Evolutionary conservation across 441 rosid species (phyloP).

Genomic region (Erodium texanum): DNA sequence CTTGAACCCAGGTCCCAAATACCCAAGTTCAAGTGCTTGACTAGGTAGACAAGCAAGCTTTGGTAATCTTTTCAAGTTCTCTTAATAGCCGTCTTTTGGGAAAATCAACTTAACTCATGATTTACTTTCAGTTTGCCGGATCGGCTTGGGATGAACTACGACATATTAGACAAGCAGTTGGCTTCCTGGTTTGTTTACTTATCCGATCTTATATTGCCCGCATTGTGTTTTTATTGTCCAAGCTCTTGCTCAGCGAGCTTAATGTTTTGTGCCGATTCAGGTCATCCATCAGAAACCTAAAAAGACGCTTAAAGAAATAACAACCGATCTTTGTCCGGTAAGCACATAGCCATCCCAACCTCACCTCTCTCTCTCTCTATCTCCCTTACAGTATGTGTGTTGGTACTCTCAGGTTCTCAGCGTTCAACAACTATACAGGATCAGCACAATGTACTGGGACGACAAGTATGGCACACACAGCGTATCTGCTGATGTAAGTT

Average conservation of each 20-base stretch:
- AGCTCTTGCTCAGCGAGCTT: background rate
- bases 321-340: slow-evolving; percentile 91
- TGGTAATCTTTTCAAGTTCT: slow-evolving; percentile 1
- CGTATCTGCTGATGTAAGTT: slow-evolving; percentile 71
- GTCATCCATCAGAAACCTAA: slow-evolving; percentile 95
- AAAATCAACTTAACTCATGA: background rate
- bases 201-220: slow-evolving; percentile 17
- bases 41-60: too few species aligned
- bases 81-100: slow-evolving; percentile 12
- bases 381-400: background rate
- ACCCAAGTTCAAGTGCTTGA: too few species aligned
- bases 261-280: slow-evolving; percentile 26
- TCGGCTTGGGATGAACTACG: slow-evolving; percentile 71
- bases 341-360: slow-evolving; percentile 27
- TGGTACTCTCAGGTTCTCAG: slow-evolving; percentile 59
- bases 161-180: slow-evolving; percentile 69
- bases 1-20: too few species aligned
- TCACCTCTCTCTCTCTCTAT: slow-evolving; percentile 1
- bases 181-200: slow-evolving; percentile 50
- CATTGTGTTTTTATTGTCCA: background rate
- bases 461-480: slow-evolving; percentile 97
- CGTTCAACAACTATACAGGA: slow-evolving; percentile 85
- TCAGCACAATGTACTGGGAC: slow-evolving; percentile 99
- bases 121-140: slow-evolving; percentile 63
- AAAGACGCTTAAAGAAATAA: slow-evolving; percentile 87